These are phyloP conservation scores for Plasmodium chabaudi DNA, from an alignment of 169 alveolate species.

Conservation along the genomic window DNA sequence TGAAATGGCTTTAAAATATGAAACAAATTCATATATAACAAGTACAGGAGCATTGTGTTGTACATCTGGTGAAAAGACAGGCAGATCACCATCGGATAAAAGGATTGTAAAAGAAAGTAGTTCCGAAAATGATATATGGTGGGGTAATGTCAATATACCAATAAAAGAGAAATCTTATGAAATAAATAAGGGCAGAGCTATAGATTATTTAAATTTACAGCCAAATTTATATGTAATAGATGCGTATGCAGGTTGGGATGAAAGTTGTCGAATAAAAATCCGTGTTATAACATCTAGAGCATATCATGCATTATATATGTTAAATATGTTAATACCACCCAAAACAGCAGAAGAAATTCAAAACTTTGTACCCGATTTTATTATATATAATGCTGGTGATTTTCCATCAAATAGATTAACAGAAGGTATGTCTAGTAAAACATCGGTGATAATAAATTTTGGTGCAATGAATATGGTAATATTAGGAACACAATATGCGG, in stretches of 20 bases:
- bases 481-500: constrained; percentile 97
- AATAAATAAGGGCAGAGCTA: constrained; percentile 92
- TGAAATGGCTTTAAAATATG: constrained; percentile 88
- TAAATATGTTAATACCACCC: constrained; percentile 94
- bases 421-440: constrained; percentile 88
- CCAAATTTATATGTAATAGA: constrained; percentile 94
- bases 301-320: constrained; percentile 98
- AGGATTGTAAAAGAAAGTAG: constrained; percentile 91
- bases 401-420: constrained; percentile 93
- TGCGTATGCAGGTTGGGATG: constrained; percentile 98
- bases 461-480: constrained; percentile 93
- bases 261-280: constrained; percentile 90
- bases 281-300: constrained; percentile 94
- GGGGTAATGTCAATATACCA: constrained; percentile 97
- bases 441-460: constrained; percentile 93
- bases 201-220: constrained; percentile 92
- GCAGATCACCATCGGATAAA: constrained; percentile 95
- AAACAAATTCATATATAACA: constrained; percentile 84
- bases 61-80: constrained; percentile 90
- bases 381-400: constrained; percentile 95
- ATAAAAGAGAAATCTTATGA: constrained; percentile 89
- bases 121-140: constrained; percentile 91
- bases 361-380: constrained; percentile 91
- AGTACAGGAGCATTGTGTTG: constrained; percentile 91
- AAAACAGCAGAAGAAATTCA: constrained; percentile 90